Evolutionary conservation across 768 basidiomycete genomes (phyloP), one percentile per base, ranked within the genome.

Genomic region (Omphalotus guepiniiformis): DNA sequence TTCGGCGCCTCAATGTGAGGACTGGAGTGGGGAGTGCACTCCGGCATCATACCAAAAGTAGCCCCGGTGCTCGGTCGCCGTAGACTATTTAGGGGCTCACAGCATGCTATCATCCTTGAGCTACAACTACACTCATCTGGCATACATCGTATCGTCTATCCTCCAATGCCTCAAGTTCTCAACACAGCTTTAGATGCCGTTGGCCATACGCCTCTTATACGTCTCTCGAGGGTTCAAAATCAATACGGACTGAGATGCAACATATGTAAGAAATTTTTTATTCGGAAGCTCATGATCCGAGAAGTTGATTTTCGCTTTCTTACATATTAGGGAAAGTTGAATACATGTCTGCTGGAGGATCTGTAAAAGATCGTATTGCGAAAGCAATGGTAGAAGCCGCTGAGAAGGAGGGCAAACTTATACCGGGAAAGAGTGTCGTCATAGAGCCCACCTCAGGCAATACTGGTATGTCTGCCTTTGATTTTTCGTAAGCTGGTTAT

Each of bases 381-480:
- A 94, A 92, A 64, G 83, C 91, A 9, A 99, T 99, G 95, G 81
- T 98, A 2, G 85, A 93, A 54, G 79, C 85, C n/a, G 96, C 95
- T 5, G 96, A 99, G 72, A 73, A 74, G 45, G 84, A 91, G 27
- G 94, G 93, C 27, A 82, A 72, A 41, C 79, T 99, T 32, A 75
- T 90, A 28, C 88, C 89, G 1, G 93, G 93, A 0, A 74, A 90
- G 66, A 92, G 88, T 55, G 82, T 94, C 42, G 82, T 98, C 48
- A 94, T 99, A 50, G 96, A 99, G 63, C 92, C 96, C 0, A 96
- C 90, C 7, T 91, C 89, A 9, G 93, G 93, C 18, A 95, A 96
- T 58, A 95, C 93, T n/a, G 93, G 93, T 91, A 57, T 37, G 77
- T 60, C 47, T 53, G 45, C 19, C 29, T 38, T 42, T 46, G 28